Conservation (phyloP, 2,329 filamentous ascomycete species). For the Sphaceloma murrayae region DNA sequence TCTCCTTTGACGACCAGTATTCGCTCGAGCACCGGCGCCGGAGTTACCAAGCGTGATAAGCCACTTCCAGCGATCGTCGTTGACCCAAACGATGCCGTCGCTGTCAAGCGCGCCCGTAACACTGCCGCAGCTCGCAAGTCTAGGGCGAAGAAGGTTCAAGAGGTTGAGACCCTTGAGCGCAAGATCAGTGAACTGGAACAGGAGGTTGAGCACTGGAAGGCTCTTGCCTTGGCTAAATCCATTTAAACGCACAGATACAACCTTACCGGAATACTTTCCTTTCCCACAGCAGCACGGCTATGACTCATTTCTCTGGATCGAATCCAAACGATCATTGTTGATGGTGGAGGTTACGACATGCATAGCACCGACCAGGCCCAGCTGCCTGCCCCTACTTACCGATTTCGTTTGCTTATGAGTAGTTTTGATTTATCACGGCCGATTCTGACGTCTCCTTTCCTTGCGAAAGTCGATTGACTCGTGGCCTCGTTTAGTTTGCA, state of each 20-base stretch:
- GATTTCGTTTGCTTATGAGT: background rate
- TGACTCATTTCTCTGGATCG: background rate
- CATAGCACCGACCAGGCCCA: background rate
- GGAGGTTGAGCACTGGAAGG: slow-evolving; percentile 28
- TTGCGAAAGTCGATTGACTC: slow-evolving; percentile 39
- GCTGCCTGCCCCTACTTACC: background rate
- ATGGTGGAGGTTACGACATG: slow-evolving; percentile 16
- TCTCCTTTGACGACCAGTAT: slow-evolving; percentile 36
- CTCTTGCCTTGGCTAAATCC: slow-evolving; percentile 23
- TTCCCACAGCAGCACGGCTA: no score
- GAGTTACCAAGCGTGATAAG: slow-evolving; percentile 73
- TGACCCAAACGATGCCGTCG: slow-evolving; percentile 63
- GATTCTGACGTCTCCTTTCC: slow-evolving; percentile 44
- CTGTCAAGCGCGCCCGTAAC: slow-evolving; percentile 88
- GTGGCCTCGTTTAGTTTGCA: slow-evolving; percentile 31
- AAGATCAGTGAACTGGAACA: slow-evolving; percentile 48
- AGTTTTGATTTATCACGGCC: slow-evolving; percentile 25
- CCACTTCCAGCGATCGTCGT: slow-evolving; percentile 69
- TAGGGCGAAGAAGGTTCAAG: slow-evolving; percentile 71
- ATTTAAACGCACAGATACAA: slow-evolving; percentile 10
- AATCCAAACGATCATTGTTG: slow-evolving; percentile 13
- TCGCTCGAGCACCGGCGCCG: slow-evolving; percentile 60
- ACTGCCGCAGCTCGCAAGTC: slow-evolving; percentile 91
- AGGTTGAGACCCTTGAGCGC: slow-evolving; percentile 64
- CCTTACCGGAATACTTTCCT: no score